These are phyloP conservation scores for Oidiodendron maius DNA, from an alignment of 495 filamentous ascomycete species.

Conservation along the genomic window DNA sequence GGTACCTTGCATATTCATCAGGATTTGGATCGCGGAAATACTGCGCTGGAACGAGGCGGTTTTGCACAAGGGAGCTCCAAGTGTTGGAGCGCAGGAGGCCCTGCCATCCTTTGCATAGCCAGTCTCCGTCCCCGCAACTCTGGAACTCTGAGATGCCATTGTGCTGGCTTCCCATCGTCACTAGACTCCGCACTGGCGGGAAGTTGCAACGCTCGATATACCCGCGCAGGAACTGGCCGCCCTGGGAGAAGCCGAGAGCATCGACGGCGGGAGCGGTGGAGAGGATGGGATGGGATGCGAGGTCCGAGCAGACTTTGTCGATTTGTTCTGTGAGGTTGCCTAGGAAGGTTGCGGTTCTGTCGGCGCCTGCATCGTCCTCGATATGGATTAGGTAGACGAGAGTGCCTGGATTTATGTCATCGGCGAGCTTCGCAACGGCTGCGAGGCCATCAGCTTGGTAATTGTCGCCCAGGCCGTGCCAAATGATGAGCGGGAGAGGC, in stretches of 20 bases:
- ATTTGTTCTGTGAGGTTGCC: conserved; percentile 85
- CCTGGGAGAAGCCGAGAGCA: conserved; percentile 90
- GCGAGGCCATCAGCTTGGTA: conserved; percentile 71
- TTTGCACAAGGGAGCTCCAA: conserved; percentile 73
- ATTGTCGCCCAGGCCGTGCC: conserved; percentile 70
- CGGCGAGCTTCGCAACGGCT: conserved; percentile 58
- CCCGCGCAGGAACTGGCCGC: conserved; percentile 91
- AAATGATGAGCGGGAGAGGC: conserved; percentile 82
- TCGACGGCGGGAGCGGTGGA: conserved; percentile 77
- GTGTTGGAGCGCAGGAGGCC: conserved; percentile 65
- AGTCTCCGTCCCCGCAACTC: conserved; percentile 58
- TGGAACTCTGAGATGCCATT: conserved; percentile 85
- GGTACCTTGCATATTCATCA: conserved; percentile 61
- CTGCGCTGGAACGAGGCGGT: conserved; percentile 81
- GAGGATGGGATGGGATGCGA: conserved; percentile 71
- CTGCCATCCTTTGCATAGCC: conserved; percentile 72
- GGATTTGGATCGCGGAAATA: conserved; percentile 79
- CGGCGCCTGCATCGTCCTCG: conserved; percentile 53
- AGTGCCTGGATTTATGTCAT: conserved; percentile 72
- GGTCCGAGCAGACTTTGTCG: conserved; percentile 69
- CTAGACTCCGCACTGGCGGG: conserved; percentile 72
- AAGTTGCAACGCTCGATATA: conserved; percentile 86
- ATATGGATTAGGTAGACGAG: conserved; percentile 78
- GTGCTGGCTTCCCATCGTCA: conserved; percentile 92
- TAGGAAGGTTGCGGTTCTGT: conserved; percentile 80